Conservation (phyloP, 1,284 basidiomycete species). For the Moesziomyces globuligerus region DNA sequence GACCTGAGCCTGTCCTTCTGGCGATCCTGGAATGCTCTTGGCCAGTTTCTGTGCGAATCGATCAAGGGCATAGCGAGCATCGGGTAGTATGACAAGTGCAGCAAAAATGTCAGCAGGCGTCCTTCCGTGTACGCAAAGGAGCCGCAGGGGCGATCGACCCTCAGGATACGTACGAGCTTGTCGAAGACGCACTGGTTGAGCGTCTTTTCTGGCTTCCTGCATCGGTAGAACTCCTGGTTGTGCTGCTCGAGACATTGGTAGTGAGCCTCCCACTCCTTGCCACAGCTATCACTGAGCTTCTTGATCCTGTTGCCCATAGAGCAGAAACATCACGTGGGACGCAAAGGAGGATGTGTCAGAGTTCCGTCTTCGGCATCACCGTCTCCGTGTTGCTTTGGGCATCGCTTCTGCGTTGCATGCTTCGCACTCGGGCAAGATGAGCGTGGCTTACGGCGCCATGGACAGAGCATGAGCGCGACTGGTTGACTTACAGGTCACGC, state of each 20-base stretch:
- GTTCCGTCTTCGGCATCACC: neutral
- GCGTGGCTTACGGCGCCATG: neutral
- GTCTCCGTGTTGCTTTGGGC: neutral
- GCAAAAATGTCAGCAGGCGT: neutral
- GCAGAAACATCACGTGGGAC: neutral
- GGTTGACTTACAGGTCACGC: constrained; percentile 80
- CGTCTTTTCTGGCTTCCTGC: constrained; percentile 86
- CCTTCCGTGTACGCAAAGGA: neutral
- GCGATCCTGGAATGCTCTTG: constrained; percentile 91
- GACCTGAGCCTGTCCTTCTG: constrained; percentile 83
- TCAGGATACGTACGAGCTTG: constrained; percentile 75
- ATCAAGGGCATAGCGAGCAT: too few species aligned
- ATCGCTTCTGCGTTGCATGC: neutral
- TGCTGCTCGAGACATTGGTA: constrained; percentile 94
- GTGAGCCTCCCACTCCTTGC: constrained; percentile 87
- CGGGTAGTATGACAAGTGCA: neutral
- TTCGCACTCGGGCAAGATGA: too few species aligned
- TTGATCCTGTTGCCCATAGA: constrained; percentile 74
- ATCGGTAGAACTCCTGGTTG: constrained; percentile 95
- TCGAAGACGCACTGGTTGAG: constrained; percentile 97
- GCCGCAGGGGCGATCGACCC: neutral
- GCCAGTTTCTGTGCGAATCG: constrained; percentile 87
- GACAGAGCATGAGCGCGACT: neutral
- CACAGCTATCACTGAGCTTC: constrained; percentile 92
- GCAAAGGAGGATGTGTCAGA: constrained; percentile 5